These are phyloP conservation scores for Nematodospora valgi DNA, from an alignment of 805 yeast genomes.

Conservation along the genomic window DNA sequence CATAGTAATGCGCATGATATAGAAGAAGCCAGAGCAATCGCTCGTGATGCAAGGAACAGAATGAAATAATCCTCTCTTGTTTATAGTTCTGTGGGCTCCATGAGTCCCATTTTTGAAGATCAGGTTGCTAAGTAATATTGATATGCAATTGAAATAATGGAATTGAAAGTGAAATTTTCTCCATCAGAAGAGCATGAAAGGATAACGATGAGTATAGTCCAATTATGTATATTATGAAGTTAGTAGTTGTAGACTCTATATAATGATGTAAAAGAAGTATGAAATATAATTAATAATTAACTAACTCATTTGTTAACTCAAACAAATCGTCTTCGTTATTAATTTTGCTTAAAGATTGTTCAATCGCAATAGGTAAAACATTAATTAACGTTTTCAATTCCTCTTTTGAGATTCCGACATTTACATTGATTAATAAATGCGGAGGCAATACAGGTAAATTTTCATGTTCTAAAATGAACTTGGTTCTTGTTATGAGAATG, in stretches of 20 bases:
- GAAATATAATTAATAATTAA: conserved; percentile 18
- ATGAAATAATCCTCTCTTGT: conserved; percentile 19
- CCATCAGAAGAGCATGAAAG: no score
- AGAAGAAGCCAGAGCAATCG: conserved; percentile 84
- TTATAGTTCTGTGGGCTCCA: no score
- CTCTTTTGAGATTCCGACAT: conserved; percentile 21
- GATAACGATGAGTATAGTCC: no score
- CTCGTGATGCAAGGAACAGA: conserved; percentile 68
- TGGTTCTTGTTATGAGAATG: conserved; percentile 62
- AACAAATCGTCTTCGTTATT: conserved; percentile 21
- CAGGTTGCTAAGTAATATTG: background rate
- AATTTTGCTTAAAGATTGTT: conserved; percentile 21
- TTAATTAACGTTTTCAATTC: conserved; percentile 24
- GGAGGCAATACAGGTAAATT: conserved; percentile 52
- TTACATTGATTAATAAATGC: conserved; percentile 31
- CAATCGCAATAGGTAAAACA: conserved; percentile 19
- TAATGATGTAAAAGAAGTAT: no score
- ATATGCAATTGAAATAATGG: no score
- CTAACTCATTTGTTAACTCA: conserved; percentile 24
- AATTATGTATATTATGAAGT: no score
- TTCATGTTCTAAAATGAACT: conserved; percentile 68
- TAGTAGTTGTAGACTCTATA: no score
- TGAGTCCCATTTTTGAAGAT: background rate
- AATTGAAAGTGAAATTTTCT: no score
- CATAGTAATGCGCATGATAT: conserved; percentile 78